Evolutionary conservation across 2,329 filamentous ascomycete genomes (phyloP).

Genomic region (Tolypocladium guangdongense): DNA sequence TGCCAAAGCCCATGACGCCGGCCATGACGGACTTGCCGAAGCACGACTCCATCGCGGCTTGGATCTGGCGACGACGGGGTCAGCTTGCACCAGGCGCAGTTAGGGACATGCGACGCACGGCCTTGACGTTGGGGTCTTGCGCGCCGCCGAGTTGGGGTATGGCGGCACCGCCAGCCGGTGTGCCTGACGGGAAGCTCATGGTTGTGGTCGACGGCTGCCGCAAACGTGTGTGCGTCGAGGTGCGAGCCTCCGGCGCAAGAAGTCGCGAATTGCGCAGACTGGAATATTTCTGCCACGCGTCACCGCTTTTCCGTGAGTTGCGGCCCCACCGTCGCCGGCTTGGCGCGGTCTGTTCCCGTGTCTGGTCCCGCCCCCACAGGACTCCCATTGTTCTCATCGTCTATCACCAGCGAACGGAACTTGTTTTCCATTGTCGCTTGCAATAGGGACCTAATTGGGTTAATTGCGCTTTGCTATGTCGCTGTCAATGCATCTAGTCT

Average conservation of each 20-base stretch:
- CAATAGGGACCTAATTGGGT: too few relatives aligned
- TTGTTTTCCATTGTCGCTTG: neutral
- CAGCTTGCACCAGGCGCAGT: neutral
- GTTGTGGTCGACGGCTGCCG: neutral
- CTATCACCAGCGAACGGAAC: neutral
- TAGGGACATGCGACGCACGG: slow-evolving; percentile 15
- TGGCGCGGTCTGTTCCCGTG: neutral
- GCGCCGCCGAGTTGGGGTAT: slow-evolving; percentile 18
- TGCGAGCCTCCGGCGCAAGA: neutral
- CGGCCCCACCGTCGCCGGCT: neutral
- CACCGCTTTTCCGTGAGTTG: slow-evolving; percentile 19
- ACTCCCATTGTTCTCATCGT: neutral
- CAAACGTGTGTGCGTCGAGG: neutral
- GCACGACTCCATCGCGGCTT: slow-evolving; percentile 84
- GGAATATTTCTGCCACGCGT: slow-evolving; percentile 27
- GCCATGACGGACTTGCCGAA: slow-evolving; percentile 80
- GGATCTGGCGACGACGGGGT: slow-evolving; percentile 46
- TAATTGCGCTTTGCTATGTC: neutral
- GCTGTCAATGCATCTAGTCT: neutral
- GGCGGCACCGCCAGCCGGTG: slow-evolving; percentile 11
- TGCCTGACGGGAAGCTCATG: slow-evolving; percentile 30
- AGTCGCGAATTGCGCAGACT: slow-evolving; percentile 9
- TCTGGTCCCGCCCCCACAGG: neutral
- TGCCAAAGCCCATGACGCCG: slow-evolving; percentile 85
- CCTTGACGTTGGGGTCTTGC: slow-evolving; percentile 42